A percentile compares a stretch with the other conserved stretches of the same genome.
Evolutionary conservation across 2,329 filamentous ascomycete species (phyloP).

Genomic region (Orbilia javanica): DNA sequence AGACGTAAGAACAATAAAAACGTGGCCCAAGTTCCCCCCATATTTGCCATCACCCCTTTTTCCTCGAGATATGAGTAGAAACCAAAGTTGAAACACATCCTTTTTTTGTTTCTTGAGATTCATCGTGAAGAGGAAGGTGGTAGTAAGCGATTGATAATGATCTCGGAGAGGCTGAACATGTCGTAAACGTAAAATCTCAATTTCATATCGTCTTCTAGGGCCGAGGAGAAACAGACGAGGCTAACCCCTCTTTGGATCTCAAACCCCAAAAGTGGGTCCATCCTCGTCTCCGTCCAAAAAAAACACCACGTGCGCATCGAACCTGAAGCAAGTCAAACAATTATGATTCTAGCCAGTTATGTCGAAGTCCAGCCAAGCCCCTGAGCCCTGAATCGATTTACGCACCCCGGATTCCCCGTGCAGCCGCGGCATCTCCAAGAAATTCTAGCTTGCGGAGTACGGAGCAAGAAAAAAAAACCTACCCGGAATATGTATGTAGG

Average conservation of each 20-base stretch:
- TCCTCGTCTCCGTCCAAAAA: constrained; percentile 47
- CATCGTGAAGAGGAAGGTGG: constrained; percentile 34
- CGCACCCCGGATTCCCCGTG: constrained; percentile 27
- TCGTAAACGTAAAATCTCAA: neutral
- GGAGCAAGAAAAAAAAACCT: neutral
- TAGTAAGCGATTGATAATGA: constrained; percentile 2
- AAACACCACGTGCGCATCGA: constrained; percentile 53
- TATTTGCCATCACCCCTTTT: constrained; percentile 1
- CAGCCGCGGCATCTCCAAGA: constrained; percentile 35
- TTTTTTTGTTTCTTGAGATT: neutral
- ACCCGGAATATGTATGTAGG: no score
- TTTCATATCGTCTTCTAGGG: constrained; percentile 11
- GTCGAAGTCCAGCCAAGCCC: constrained; percentile 11
- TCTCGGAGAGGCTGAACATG: neutral
- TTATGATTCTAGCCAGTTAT: constrained; percentile 40
- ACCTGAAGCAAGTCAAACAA: constrained; percentile 21
- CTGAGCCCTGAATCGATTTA: constrained; percentile 14
- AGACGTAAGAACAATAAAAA: constrained; percentile 39
- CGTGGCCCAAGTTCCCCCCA: constrained; percentile 24
- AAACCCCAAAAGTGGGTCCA: constrained; percentile 39
- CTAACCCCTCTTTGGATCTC: constrained; percentile 37
- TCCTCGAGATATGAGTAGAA: neutral
- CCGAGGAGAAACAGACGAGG: neutral
- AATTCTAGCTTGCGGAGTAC: neutral
- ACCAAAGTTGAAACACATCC: constrained; percentile 39